Conservation (phyloP, 1,139 yeast genomes). For the Casaregolazyma lundiana region DNA sequence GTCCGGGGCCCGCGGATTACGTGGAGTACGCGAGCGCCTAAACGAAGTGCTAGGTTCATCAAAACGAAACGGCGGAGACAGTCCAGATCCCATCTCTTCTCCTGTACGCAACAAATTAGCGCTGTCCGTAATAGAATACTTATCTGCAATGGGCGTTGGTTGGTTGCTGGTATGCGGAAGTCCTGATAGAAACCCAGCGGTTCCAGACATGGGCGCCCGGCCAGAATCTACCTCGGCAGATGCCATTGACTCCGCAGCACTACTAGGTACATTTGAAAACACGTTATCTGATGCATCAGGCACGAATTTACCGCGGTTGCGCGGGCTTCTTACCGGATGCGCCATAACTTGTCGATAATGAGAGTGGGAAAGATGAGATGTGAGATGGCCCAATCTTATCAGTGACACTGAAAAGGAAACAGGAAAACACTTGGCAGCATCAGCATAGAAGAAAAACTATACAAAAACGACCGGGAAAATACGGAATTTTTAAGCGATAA, state of each 20-base stretch:
- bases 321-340: neutral
- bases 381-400: neutral
- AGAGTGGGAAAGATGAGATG: neutral
- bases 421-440: too few relatives aligned
- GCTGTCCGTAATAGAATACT: constrained; percentile 4
- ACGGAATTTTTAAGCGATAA: too few relatives aligned
- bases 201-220: neutral
- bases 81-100: too few relatives aligned
- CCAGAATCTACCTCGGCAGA: neutral
- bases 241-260: neutral
- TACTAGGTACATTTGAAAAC: neutral
- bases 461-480: too few relatives aligned
- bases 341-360: neutral
- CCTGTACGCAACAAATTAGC: too few relatives aligned
- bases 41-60: neutral
- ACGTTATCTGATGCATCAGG: neutral
- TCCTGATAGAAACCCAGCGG: neutral
- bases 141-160: constrained; percentile 13
- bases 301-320: neutral
- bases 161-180: constrained; percentile 1
- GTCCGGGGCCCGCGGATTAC: too few relatives aligned
- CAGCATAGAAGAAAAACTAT: too few relatives aligned
- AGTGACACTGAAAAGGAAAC: too few relatives aligned
- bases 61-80: neutral
- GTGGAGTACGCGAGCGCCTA: neutral